Base-by-base conservation (phyloP, 2,329 filamentous ascomycete species). In the Sclerotinia trifoliorum region DNA sequence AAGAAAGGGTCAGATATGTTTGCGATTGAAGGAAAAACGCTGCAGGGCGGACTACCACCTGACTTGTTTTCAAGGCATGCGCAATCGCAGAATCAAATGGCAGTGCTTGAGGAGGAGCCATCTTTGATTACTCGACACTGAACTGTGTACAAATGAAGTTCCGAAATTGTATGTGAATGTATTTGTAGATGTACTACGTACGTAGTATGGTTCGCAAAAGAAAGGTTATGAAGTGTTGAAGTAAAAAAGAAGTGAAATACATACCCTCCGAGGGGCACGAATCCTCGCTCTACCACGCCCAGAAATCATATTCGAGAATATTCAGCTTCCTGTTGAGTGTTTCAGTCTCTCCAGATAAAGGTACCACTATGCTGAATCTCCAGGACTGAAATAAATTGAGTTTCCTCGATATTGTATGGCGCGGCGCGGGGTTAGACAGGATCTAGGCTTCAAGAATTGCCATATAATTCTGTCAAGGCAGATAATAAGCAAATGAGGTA, bases 181-280 rank as follows among this genome's bases (percentile, higher is more conserved):
- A n/a, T 19, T 24, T 21, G 6, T 32, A 32, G 32, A 39, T 39
- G 15, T 44, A 24, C 21, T n/a, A n/a, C 15, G 61, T 26, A 15
- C n/a, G n/a, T 24, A 24, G 13, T 10, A n/a, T 21, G 15, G 21
- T 49, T 35, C 26, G 44, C n/a, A 29, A 17, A 42, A 19, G 57
- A 7, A 65, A 11, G 35, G 35, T 2, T 26, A 49, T 46, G 54
- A 48, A 56, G 26, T 32, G 26, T 54, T 61, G 56, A 68, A 55
- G 65, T 65, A 60, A 57, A 55, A 35, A 61, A 5, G 58, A 62
- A 55, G 44, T 8, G 24, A 58, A 35, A 24, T 55, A 84, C 87
- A 78, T 83, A 92, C 90, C 79, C 86, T 83, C 77, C 88, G 82
- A 48, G 90, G 90, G 68, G 89, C 85, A 65, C 88, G 81, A 70